phyloP scores from a whole-genome alignment of 352 stramenopile genomes.

The Phytopythium helicoides region DNA sequence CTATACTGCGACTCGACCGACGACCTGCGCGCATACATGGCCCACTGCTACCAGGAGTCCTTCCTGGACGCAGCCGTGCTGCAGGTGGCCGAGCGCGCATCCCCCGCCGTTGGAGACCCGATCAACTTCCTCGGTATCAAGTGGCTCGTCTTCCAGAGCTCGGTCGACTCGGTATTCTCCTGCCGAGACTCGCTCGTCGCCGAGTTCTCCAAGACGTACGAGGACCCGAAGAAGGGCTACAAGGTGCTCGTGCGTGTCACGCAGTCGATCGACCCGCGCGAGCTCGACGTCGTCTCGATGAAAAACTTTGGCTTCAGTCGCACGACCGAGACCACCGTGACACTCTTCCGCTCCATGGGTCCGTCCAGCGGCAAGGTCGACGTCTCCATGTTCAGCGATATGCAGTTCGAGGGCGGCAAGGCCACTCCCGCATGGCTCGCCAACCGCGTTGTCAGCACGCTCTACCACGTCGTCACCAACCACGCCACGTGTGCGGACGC shows the following conservation, averaged over 20 bases:
- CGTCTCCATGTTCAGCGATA: conserved; percentile 34
- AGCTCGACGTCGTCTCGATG: conserved; percentile 40
- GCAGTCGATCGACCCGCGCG: conserved; percentile 51
- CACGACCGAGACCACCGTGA: conserved; percentile 46
- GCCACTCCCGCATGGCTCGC: conserved; percentile 69
- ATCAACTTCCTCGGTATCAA: conserved; percentile 77
- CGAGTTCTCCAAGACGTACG: conserved; percentile 59
- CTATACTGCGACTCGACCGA: conserved; percentile 59
- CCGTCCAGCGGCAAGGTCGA: conserved; percentile 56
- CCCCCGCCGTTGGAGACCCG: conserved; percentile 40
- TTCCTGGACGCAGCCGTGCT: conserved; percentile 77
- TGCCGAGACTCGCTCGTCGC: conserved; percentile 59
- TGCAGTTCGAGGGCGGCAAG: conserved; percentile 38
- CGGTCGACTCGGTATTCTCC: conserved; percentile 64
- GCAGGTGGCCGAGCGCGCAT: conserved; percentile 47
- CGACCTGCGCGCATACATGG: conserved; percentile 54
- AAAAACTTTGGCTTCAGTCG: conserved; percentile 66
- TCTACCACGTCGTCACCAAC: conserved; percentile 34
- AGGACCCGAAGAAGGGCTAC: conserved; percentile 48
- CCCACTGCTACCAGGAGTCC: conserved; percentile 64
- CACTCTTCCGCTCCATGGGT: conserved; percentile 55
- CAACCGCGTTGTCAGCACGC: conserved; percentile 51
- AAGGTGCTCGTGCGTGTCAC: conserved; percentile 60
- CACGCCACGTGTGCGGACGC: conserved; percentile 51
- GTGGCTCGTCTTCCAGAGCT: conserved; percentile 69